These are phyloP conservation scores for Wickerhamomyces sydowiorum DNA, from an alignment of 805 yeast species.

Conservation along the genomic window DNA sequence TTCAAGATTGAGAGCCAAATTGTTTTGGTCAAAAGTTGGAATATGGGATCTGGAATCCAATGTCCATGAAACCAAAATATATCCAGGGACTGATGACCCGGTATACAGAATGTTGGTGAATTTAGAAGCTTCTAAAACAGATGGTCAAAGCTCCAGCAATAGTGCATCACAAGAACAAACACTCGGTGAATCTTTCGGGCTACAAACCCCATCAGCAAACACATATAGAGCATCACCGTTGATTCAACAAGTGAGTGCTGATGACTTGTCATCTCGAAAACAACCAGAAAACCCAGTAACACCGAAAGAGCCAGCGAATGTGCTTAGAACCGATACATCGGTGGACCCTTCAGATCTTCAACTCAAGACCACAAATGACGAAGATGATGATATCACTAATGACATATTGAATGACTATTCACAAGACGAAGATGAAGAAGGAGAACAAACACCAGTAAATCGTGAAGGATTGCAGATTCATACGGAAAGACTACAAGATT, in stretches of 20 bases:
- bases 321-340: too few species aligned
- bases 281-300: not conserved
- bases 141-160: constrained; percentile 6
- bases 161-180: constrained; percentile 3
- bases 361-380: not conserved
- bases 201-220: constrained; percentile 2
- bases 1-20: constrained; percentile 57
- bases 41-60: constrained; percentile 53
- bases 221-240: constrained; percentile 14
- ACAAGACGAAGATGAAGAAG: constrained; percentile 9
- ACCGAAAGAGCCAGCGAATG: not conserved
- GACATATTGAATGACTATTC: constrained; percentile 14
- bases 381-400: constrained; percentile 1
- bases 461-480: constrained; percentile 8
- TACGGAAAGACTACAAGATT: constrained; percentile 13
- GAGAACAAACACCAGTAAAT: constrained; percentile 3
- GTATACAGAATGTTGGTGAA: constrained; percentile 7
- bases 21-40: constrained; percentile 84
- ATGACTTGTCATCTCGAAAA: not conserved
- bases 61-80: constrained; percentile 27
- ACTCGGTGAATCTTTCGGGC: constrained; percentile 3
- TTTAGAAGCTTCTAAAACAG: constrained; percentile 2
- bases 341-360: not conserved
- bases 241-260: constrained; percentile 5
- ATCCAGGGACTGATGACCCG: constrained; percentile 17